Base-by-base conservation (phyloP, 768 basidiomycete species). In the Tephrocybe sp. region DNA sequence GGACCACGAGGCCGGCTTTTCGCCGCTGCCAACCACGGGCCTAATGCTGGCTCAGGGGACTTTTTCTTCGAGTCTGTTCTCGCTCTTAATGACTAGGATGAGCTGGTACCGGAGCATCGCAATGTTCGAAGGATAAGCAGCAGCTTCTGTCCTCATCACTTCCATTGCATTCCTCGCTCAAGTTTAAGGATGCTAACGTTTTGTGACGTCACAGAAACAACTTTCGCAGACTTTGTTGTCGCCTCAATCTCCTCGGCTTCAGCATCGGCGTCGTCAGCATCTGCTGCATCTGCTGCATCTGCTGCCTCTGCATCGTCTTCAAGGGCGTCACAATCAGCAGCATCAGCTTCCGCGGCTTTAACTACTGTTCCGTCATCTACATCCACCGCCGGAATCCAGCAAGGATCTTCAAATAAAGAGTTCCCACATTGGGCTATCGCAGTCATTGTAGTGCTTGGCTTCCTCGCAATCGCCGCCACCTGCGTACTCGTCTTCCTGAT, bases 361-460 rank as follows among this genome's bases (percentile, higher is more conserved):
- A 23, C 48, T 21, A 23, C 74, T 2, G 63, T 59, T 4, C 46
- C 65, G 3, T 26, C 59, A 15, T 25, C 53, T 26, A 50, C 57
- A 18, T 48, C 60, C 26, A 54, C 70, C 44, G 80, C 72, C 44
- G 71, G 51, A 55, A 74, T 89, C 18, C 88, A 88, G 64, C 58
- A 63, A 44, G 54, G 62, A 15, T 50, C 50, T 24, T 57, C 61
- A 45, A 62, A 56, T 50, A 63, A 75, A 14, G 59, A 73, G 30
- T 93, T 93, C 64, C 93, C 91, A 8, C 83, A 82, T 63, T 94
- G 91, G 93, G 93, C 90, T 9, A 95, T 95, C 61, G 91, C 94
- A 46, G 86, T 94, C 57, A 90, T 94, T 46, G 87, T 86, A 41
- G 80, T 94, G 36, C 81, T 95, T 21, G 92, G 90, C 21, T 86